These are phyloP conservation scores for Cymbopogon citratus DNA, from an alignment of 176 grass and related monocot species.

Conservation along the genomic window DNA sequence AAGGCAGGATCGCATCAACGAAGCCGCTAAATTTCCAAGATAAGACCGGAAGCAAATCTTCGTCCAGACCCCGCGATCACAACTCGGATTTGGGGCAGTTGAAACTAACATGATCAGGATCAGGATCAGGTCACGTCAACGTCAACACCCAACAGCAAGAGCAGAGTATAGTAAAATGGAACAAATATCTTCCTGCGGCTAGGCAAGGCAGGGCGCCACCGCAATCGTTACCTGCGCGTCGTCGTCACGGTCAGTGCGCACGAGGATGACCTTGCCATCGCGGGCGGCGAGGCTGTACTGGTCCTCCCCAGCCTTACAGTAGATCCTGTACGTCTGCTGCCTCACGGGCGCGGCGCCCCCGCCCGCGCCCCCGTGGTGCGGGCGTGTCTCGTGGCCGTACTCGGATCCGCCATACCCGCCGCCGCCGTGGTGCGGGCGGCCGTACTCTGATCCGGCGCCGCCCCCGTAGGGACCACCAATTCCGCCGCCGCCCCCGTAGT, in stretches of 20 bases:
- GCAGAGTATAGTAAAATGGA: background rate
- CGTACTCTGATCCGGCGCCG: constrained; percentile 8
- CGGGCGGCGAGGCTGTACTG: constrained; percentile 51
- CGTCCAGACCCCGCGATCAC: background rate
- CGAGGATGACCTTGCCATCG: constrained; percentile 49
- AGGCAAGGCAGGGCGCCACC: background rate
- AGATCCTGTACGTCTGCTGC: constrained; percentile 43
- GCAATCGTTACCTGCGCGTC: constrained; percentile 31
- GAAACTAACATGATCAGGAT: background rate
- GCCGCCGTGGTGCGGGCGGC: constrained; percentile 19
- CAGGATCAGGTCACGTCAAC: background rate
- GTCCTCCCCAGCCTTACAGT: constrained; percentile 54
- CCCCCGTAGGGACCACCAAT: background rate
- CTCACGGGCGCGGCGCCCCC: constrained; percentile 12
- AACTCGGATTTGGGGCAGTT: background rate
- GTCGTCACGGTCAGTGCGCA: constrained; percentile 39
- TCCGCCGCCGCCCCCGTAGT: constrained; percentile 9
- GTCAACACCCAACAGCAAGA: background rate
- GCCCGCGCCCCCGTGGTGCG: constrained; percentile 17
- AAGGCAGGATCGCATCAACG: background rate
- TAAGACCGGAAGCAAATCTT: background rate
- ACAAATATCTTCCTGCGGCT: background rate
- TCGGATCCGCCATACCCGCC: constrained; percentile 20
- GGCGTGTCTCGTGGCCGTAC: constrained; percentile 18
- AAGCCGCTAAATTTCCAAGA: background rate